phyloP scores from a whole-genome alignment of 2,329 filamentous ascomycete species.

The Ophiosphaerella herpotricha region DNA sequence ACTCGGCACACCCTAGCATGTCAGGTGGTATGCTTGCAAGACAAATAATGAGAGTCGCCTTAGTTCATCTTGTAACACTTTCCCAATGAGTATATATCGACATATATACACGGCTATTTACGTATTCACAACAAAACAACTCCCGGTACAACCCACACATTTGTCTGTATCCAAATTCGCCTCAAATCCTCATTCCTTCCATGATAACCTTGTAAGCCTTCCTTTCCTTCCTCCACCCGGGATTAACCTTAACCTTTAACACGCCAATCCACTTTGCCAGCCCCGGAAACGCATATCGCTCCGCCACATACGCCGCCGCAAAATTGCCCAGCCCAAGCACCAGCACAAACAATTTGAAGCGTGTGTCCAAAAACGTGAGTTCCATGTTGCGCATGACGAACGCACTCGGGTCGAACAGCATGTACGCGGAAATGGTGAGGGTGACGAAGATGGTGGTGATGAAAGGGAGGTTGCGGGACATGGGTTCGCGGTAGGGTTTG shows the following conservation, averaged over 20 bases:
- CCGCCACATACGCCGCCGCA: conserved; percentile 68
- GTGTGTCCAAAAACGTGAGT: conserved; percentile 73
- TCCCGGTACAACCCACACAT: not conserved
- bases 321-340: conserved; percentile 73
- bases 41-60: no score
- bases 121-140: not conserved
- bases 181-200: conserved; percentile 36
- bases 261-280: conserved; percentile 71
- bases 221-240: conserved; percentile 69
- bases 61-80: no score
- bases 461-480: conserved; percentile 83
- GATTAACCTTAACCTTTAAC: conserved; percentile 57
- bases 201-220: conserved; percentile 84
- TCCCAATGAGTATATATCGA: no score
- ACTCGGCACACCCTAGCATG: no score
- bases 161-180: no score
- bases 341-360: conserved; percentile 76
- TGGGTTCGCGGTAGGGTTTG: conserved; percentile 81
- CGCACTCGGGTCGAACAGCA: conserved; percentile 74
- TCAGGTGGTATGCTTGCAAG: no score
- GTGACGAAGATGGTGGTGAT: conserved; percentile 74
- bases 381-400: conserved; percentile 81
- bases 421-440: conserved; percentile 72
- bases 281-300: conserved; percentile 70
- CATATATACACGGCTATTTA: conserved; percentile 4